A percentile compares a stretch with the other conserved stretches of the same genome.
Conservation (phyloP, 73 alveolate species). For the Paramecium octaurelia region DNA sequence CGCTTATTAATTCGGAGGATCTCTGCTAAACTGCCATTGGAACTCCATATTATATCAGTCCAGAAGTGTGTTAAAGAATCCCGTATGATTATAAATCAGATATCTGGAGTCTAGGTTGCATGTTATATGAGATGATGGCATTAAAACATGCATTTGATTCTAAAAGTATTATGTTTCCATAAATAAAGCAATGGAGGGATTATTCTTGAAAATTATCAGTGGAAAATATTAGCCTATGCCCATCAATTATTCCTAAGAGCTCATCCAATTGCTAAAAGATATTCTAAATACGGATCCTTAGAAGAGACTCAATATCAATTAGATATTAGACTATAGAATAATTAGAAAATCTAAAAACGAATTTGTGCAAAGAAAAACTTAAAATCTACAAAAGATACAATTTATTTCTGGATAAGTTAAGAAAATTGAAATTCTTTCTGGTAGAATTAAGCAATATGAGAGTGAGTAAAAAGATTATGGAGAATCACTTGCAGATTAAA, state of each 20-base stretch:
- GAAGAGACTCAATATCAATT: neutral
- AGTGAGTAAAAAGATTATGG: neutral
- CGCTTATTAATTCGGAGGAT: constrained; percentile 68
- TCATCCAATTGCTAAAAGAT: neutral
- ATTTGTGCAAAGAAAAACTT: neutral
- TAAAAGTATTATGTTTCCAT: neutral
- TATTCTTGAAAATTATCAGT: neutral
- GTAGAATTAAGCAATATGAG: neutral
- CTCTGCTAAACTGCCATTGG: constrained; percentile 72
- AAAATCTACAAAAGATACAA: neutral
- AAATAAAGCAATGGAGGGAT: constrained; percentile 18
- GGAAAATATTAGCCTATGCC: neutral
- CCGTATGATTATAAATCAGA: constrained; percentile 81
- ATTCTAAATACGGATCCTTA: neutral
- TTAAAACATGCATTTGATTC: constrained; percentile 74
- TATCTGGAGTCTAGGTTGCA: constrained; percentile 83
- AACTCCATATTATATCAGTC: constrained; percentile 76
- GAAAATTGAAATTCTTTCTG: neutral
- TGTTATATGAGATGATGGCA: constrained; percentile 74
- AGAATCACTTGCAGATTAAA: neutral
- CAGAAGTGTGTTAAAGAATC: constrained; percentile 76
- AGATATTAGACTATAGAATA: neutral
- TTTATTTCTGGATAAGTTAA: neutral
- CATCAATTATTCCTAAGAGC: neutral
- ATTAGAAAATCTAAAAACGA: neutral